phyloP scores from a whole-genome alignment of 2,329 filamentous ascomycete species.

The Aspergillus novofumigatus region DNA sequence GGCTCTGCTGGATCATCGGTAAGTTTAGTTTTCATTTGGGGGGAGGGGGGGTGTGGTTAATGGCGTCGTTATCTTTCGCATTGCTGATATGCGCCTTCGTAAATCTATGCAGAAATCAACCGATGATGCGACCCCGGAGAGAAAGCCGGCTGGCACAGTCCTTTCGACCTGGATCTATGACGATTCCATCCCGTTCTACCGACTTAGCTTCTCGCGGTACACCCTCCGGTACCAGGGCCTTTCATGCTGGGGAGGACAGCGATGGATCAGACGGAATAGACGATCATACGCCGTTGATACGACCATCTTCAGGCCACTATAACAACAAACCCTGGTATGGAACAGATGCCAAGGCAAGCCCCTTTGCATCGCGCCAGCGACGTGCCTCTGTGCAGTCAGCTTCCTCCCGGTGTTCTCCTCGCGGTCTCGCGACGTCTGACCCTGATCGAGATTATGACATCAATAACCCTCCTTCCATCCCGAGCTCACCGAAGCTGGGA shows the following conservation, averaged over 20 bases:
- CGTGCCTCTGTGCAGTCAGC: conserved; percentile 23
- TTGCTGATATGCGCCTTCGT: conserved; percentile 12
- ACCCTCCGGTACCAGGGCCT: conserved; percentile 27
- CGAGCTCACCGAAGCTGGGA: conserved; percentile 53
- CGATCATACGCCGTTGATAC: conserved; percentile 55
- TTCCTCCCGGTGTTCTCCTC: conserved; percentile 29
- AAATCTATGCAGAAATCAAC: conserved; percentile 50
- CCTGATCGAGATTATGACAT: conserved; percentile 52
- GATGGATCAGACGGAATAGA: conserved; percentile 34
- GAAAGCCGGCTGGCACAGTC: conserved; percentile 42
- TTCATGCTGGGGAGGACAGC: conserved; percentile 23
- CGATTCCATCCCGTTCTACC: conserved; percentile 43
- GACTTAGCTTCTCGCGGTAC: conserved; percentile 29
- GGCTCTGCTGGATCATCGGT: conserved; percentile 81
- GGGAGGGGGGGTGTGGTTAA: too few relatives aligned
- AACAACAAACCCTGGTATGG: conserved; percentile 33
- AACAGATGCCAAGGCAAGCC: conserved; percentile 25
- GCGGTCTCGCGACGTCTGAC: conserved; percentile 21
- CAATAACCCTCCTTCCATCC: conserved; percentile 62
- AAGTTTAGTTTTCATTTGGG: conserved; percentile 18
- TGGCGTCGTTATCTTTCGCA: neutral
- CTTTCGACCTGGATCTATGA: conserved; percentile 34
- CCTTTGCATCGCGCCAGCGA: conserved; percentile 22
- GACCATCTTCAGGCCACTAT: conserved; percentile 26
- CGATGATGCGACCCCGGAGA: conserved; percentile 61